Evolutionary conservation across 305 asterid species (phyloP), one percentile per base, ranked within the genome.

Genomic region (Striga hermonthica): DNA sequence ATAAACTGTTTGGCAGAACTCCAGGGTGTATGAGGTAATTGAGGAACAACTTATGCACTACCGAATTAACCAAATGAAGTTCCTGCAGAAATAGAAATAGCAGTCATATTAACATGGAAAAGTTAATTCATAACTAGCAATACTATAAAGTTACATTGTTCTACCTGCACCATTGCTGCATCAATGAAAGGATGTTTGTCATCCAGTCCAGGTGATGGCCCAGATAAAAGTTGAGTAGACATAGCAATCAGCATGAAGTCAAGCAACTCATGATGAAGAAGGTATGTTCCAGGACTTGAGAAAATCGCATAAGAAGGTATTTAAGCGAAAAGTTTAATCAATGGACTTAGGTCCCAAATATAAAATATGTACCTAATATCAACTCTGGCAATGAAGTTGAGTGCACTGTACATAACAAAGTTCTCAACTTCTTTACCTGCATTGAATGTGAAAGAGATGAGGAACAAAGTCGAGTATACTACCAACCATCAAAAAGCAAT

Each of bases 171-270:
- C 96, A 90, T 93, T 67, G 84, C 81, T 66, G 95, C 91, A 79
- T 93, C 97, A 43, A 85, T 78, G 72, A 93, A 90, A 65, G 99
- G 97, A 77, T 90, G 91, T 66, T 74, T 63, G 72, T 90, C 97
- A 77, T 79, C 77, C 40, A 85, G 95, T 57, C 97, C 95, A 6
- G 96, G 91, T 60, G 96, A 81, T 50, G 97, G 96, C 75, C 96
- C 95, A 73, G 91, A 84, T 64, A 82, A 90, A 79, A 93, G 96
- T 79, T 93, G 99, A 60, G 96, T 90, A 65, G 99, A 93, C 83
- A 83, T 78, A 68, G 93, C 77, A 6, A 85, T 82, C 66, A 86
- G 79, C 72, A 88, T 63, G 83, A 93, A 93, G 83, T 90, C 84
- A 72, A 86, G 89, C 71, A 90, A 85, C 72, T 90, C 95, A 9